Evolutionary conservation across 2,329 filamentous ascomycete genomes (phyloP).

Genomic region (Ceratocystis diversiconidia): DNA sequence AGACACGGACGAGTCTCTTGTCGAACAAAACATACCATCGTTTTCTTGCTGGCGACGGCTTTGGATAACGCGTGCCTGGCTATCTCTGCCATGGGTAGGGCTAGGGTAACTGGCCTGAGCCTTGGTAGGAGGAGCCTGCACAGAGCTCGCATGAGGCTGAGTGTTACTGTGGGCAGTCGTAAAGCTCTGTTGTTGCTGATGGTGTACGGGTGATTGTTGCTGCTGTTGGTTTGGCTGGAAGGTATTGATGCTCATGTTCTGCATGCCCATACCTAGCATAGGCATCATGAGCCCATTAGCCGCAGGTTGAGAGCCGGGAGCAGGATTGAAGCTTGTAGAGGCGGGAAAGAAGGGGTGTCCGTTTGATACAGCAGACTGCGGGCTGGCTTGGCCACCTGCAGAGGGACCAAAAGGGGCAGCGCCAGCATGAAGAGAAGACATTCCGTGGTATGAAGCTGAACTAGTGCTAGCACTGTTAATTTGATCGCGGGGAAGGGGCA

Average conservation of each 20-base stretch:
- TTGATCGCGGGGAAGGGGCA: slow-evolving; percentile 9
- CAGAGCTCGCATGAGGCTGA: neutral
- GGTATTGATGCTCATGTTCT: slow-evolving; percentile 29
- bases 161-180: neutral
- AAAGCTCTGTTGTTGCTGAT: slow-evolving; percentile 9
- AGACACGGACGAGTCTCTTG: neutral
- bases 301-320: slow-evolving; percentile 20
- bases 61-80: slow-evolving; percentile 61
- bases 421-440: slow-evolving; percentile 51
- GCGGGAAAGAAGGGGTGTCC: slow-evolving; percentile 25
- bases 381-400: slow-evolving; percentile 19
- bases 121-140: slow-evolving; percentile 5
- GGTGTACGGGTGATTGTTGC: slow-evolving; percentile 20
- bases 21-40: slow-evolving; percentile 40
- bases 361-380: slow-evolving; percentile 19
- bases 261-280: slow-evolving; percentile 55
- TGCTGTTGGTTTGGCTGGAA: slow-evolving; percentile 23
- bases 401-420: slow-evolving; percentile 65
- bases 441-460: slow-evolving; percentile 23
- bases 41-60: slow-evolving; percentile 60
- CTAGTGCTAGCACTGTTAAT: neutral
- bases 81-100: slow-evolving; percentile 47
- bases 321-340: slow-evolving; percentile 22
- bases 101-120: slow-evolving; percentile 10
- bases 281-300: slow-evolving; percentile 29